Percentiles rank a stretch among this genome's conserved stretches.
phyloP scores from a whole-genome alignment of 345 rosid genomes.

The Hypericum androsaemum region DNA sequence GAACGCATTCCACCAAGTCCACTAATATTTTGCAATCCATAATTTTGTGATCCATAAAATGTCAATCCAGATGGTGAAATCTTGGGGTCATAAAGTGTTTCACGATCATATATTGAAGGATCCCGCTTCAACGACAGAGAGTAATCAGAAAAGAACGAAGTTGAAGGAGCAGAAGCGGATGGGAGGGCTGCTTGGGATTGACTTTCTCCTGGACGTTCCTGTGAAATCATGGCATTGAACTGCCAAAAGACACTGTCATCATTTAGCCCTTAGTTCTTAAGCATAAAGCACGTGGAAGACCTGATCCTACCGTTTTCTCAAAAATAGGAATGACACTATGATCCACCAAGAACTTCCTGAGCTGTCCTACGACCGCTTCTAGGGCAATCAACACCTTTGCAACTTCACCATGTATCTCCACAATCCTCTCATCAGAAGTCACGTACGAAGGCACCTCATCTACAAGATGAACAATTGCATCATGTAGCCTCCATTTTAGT shows the following conservation, averaged over 20 bases:
- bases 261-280: too few relatives aligned
- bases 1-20: slow-evolving; percentile 34
- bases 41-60: slow-evolving; percentile 40
- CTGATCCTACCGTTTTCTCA: slow-evolving; percentile 54
- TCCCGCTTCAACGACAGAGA: slow-evolving; percentile 44
- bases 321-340: slow-evolving; percentile 67
- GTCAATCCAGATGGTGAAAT: slow-evolving; percentile 42
- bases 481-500: too few relatives aligned
- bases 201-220: slow-evolving; percentile 49
- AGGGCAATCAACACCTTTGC: slow-evolving; percentile 54
- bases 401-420: slow-evolving; percentile 64
- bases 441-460: slow-evolving; percentile 56
- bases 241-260: slow-evolving; percentile 10
- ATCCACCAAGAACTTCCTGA: slow-evolving; percentile 76
- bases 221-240: slow-evolving; percentile 42
- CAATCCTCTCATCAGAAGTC: slow-evolving; percentile 55
- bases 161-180: slow-evolving; percentile 22
- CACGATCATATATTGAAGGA: slow-evolving; percentile 40
- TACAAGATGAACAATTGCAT: slow-evolving; percentile 7
- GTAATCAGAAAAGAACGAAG: slow-evolving; percentile 30
- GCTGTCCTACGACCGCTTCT: slow-evolving; percentile 61
- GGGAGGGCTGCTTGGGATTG: slow-evolving; percentile 26
- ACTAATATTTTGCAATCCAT: slow-evolving; percentile 11
- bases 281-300: background rate
- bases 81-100: slow-evolving; percentile 41